A percentile compares a stretch with the other conserved stretches of the same genome.
phyloP scores from a whole-genome alignment of 805 yeast genomes.

The Zygotorulaspora danielsina region DNA sequence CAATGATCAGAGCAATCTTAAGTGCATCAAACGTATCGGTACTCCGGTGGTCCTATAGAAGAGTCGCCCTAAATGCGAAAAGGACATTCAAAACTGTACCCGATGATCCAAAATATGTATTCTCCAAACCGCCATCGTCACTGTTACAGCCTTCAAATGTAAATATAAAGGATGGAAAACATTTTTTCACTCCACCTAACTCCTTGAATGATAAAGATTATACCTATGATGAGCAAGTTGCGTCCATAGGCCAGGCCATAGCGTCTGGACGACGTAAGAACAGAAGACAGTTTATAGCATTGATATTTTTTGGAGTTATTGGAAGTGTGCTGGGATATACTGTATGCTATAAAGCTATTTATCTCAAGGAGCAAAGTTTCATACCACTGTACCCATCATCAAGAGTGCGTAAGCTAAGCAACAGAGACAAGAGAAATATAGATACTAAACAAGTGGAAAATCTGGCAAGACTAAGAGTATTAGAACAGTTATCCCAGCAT shows the following conservation, averaged over 20 bases:
- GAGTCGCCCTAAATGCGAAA: background rate
- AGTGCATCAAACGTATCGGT: background rate
- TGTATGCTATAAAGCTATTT: constrained; percentile 29
- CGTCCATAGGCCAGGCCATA: constrained; percentile 22
- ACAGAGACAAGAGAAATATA: constrained; percentile 21
- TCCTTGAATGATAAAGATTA: constrained; percentile 2
- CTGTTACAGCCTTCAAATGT: constrained; percentile 5
- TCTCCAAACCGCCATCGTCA: constrained; percentile 20
- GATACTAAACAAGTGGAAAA: constrained; percentile 21
- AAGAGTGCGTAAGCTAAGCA: constrained; percentile 24
- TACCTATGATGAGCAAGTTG: constrained; percentile 6
- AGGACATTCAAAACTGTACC: constrained; percentile 7
- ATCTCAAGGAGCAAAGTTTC: constrained; percentile 24
- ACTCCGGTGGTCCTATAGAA: background rate
- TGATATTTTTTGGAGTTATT: constrained; percentile 16
- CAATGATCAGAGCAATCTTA: background rate
- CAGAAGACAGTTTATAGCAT: constrained; percentile 16
- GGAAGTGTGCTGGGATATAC: constrained; percentile 28
- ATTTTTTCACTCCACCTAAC: constrained; percentile 26
- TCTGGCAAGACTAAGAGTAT: constrained; percentile 21
- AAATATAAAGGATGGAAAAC: constrained; percentile 20
- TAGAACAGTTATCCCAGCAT: constrained; percentile 27
- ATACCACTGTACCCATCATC: constrained; percentile 28
- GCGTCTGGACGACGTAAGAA: constrained; percentile 19
- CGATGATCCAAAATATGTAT: constrained; percentile 22